Conservation (phyloP, 1,284 basidiomycete species). For the Fomitopsis pinicola region DNA sequence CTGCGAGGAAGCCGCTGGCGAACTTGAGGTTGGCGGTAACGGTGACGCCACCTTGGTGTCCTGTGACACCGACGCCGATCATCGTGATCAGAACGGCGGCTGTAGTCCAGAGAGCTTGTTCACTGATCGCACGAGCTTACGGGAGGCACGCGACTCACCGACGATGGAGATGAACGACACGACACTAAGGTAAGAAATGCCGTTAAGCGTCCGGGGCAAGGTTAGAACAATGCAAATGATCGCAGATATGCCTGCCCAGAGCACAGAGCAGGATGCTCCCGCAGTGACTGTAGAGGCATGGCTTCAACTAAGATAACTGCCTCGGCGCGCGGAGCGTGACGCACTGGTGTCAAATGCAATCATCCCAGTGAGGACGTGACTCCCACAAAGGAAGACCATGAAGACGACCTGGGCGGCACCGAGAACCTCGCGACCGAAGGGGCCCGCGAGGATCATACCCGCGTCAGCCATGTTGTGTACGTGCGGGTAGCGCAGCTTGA, state of each 20-base stretch:
- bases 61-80: constrained; percentile 48
- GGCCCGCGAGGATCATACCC: constrained; percentile 48
- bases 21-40: constrained; percentile 39
- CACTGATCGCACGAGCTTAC: constrained; percentile 14
- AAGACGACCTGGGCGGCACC: constrained; percentile 47
- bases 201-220: constrained; percentile 27
- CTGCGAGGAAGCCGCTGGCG: constrained; percentile 46
- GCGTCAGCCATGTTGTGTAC: constrained; percentile 41
- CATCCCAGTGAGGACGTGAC: constrained; percentile 29
- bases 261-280: constrained; percentile 28
- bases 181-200: constrained; percentile 28
- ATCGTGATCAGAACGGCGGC: constrained; percentile 42
- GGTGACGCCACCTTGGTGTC: constrained; percentile 34
- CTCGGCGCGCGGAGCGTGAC: constrained; percentile 3
- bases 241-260: constrained; percentile 27
- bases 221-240: constrained; percentile 26
- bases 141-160: constrained; percentile 33
- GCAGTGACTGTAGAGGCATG: constrained; percentile 17
- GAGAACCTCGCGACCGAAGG: constrained; percentile 43
- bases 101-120: constrained; percentile 1
- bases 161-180: constrained; percentile 31
- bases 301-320: not conserved
- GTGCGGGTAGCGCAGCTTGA: constrained; percentile 29
- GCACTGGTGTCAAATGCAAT: constrained; percentile 31
- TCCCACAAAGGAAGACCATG: constrained; percentile 35